A percentile compares a stretch with the other conserved stretches of the same genome.
These are phyloP conservation scores for Plasmodium fragile DNA, from an alignment of 169 alveolate genomes.

Conservation along the genomic window DNA sequence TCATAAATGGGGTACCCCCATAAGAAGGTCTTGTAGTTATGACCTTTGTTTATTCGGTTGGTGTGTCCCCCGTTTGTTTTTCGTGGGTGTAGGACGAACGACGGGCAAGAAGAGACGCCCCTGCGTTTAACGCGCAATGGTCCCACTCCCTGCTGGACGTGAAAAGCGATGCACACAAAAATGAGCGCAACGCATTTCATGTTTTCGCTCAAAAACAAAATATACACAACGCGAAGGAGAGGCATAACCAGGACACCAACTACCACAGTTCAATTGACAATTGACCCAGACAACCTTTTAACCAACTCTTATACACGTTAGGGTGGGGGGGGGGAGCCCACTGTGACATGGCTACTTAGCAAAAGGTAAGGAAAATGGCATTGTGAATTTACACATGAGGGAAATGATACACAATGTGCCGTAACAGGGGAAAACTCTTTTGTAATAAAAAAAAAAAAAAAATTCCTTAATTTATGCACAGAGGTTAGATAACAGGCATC, in stretches of 20 bases:
- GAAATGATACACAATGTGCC: background rate
- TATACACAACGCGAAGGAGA: background rate
- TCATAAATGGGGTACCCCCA: conserved; percentile 83
- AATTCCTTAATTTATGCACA: background rate
- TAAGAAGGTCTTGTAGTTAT: conserved; percentile 9
- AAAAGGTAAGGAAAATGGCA: background rate
- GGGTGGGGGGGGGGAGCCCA: background rate
- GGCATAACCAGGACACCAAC: background rate
- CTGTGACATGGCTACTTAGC: background rate
- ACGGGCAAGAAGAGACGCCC: background rate
- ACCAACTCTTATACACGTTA: background rate
- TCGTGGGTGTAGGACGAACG: background rate
- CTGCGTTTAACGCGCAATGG: conserved; percentile 10
- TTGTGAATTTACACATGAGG: background rate
- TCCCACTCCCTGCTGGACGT: background rate
- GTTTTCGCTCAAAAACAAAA: background rate
- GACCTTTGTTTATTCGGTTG: background rate
- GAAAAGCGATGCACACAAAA: conserved; percentile 2
- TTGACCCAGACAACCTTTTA: background rate
- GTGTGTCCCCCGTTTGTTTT: background rate
- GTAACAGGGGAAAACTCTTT: background rate
- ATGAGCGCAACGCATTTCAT: conserved; percentile 18
- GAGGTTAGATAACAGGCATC: background rate
- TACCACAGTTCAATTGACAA: background rate
- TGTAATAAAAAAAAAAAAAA: too few relatives aligned